phyloP scores from a whole-genome alignment of 129 eudicot species.

The Arctium lappa region DNA sequence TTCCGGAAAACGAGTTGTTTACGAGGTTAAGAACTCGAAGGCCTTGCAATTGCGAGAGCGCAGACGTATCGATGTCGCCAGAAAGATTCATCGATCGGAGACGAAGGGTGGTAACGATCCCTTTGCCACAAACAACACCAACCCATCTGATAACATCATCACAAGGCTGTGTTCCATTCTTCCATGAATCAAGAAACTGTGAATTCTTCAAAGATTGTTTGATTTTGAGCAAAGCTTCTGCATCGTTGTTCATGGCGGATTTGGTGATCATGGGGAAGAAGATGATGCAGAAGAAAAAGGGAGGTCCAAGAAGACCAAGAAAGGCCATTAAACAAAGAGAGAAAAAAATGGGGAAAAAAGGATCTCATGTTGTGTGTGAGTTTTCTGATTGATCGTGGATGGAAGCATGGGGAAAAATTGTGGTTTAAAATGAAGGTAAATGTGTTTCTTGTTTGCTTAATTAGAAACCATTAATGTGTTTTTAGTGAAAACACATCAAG shows the following conservation, averaged over 20 bases:
- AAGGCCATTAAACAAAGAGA: slow-evolving; percentile 18
- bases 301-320: not conserved
- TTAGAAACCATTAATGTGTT: too few relatives aligned
- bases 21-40: slow-evolving; percentile 41
- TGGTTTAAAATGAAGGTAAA: not conserved
- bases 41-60: slow-evolving; percentile 38
- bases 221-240: slow-evolving; percentile 53
- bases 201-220: slow-evolving; percentile 46
- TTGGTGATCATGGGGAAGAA: slow-evolving; percentile 6
- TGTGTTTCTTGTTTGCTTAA: not conserved
- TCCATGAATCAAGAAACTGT: slow-evolving; percentile 53
- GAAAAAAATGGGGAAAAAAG: slow-evolving; percentile 3
- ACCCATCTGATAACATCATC: slow-evolving; percentile 34
- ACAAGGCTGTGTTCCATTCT: slow-evolving; percentile 45
- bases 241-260: slow-evolving; percentile 34
- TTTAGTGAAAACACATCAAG: too few relatives aligned
- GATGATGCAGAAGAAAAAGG: not conserved
- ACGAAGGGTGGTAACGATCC: slow-evolving; percentile 36
- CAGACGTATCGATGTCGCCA: slow-evolving; percentile 43
- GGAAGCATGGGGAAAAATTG: slow-evolving; percentile 9
- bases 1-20: slow-evolving; percentile 49
- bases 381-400: not conserved
- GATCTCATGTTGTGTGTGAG: slow-evolving; percentile 3
- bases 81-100: slow-evolving; percentile 44
- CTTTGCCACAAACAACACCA: slow-evolving; percentile 44